phyloP scores from a whole-genome alignment of 192 early-diverging fungal genomes.

The Backusella parvicylindrica region DNA sequence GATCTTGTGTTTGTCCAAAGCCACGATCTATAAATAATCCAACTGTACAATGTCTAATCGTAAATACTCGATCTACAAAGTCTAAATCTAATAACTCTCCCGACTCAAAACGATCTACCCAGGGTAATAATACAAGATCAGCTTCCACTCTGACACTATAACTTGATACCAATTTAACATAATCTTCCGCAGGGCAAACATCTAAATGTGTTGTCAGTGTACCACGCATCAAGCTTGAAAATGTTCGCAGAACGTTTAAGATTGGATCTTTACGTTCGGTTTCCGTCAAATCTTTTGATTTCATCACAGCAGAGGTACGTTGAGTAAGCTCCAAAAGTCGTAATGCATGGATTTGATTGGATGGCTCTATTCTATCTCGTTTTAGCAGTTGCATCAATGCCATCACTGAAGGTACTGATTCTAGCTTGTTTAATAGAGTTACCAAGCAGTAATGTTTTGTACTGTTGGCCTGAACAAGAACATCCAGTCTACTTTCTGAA shows the following conservation, averaged over 20 bases:
- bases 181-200: constrained; percentile 60
- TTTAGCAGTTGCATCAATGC: constrained; percentile 51
- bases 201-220: constrained; percentile 54
- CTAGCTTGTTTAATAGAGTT: constrained; percentile 56
- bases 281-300: constrained; percentile 58
- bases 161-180: constrained; percentile 61
- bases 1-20: constrained; percentile 45
- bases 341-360: constrained; percentile 49
- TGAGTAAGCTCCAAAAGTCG: constrained; percentile 76
- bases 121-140: constrained; percentile 66
- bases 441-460: constrained; percentile 33
- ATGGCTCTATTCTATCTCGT: constrained; percentile 4
- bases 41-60: constrained; percentile 37
- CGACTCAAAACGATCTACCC: neutral
- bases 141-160: constrained; percentile 46
- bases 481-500: neutral
- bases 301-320: constrained; percentile 78
- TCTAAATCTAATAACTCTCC: neutral
- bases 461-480: neutral
- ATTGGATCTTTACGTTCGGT: constrained; percentile 68
- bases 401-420: constrained; percentile 69
- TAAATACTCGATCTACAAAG: constrained; percentile 9
- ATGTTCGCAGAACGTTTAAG: constrained; percentile 78
- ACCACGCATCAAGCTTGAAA: constrained; percentile 65
- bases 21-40: constrained; percentile 71